A percentile compares a stretch with the other conserved stretches of the same genome.
Conservation (phyloP, 495 filamentous ascomycete genomes). For the Penicillium robsamsonii region DNA sequence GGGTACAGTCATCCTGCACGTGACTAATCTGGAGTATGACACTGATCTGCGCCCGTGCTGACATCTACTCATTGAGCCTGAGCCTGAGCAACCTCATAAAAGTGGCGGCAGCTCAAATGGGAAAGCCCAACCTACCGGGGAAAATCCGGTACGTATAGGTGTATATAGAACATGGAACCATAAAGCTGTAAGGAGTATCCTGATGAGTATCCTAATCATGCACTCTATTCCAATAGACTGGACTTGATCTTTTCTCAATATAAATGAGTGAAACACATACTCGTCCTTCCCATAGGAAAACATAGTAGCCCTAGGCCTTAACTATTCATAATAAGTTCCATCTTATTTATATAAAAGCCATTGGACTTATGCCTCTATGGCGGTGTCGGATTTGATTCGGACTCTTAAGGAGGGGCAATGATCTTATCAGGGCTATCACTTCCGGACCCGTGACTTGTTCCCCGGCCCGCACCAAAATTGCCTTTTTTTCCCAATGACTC, state of each 20-base stretch:
- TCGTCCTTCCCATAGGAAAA: not conserved
- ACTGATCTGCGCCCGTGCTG: too few relatives aligned
- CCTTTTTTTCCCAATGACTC: slow-evolving; percentile 35
- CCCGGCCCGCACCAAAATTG: slow-evolving; percentile 28
- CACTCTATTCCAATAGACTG: not conserved
- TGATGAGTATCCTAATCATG: not conserved
- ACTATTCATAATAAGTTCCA: not conserved
- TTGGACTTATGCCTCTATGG: not conserved
- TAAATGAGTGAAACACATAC: not conserved
- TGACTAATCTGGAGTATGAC: too few relatives aligned
- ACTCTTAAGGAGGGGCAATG: slow-evolving; percentile 7
- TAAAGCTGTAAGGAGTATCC: not conserved
- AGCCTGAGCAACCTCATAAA: too few relatives aligned
- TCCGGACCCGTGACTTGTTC: slow-evolving; percentile 28
- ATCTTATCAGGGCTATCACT: slow-evolving; percentile 26
- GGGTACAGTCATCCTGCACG: too few relatives aligned
- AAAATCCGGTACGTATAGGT: too few relatives aligned
- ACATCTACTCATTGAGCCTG: too few relatives aligned
- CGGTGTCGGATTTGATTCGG: not conserved
- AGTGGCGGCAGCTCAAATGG: too few relatives aligned
- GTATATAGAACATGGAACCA: not conserved
- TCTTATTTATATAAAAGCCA: not conserved
- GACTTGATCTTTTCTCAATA: not conserved
- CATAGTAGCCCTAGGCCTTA: not conserved
- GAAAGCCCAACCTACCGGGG: too few relatives aligned